Conservation (phyloP, 2,329 filamentous ascomycete genomes). For the Cyphellophora attinorum region DNA sequence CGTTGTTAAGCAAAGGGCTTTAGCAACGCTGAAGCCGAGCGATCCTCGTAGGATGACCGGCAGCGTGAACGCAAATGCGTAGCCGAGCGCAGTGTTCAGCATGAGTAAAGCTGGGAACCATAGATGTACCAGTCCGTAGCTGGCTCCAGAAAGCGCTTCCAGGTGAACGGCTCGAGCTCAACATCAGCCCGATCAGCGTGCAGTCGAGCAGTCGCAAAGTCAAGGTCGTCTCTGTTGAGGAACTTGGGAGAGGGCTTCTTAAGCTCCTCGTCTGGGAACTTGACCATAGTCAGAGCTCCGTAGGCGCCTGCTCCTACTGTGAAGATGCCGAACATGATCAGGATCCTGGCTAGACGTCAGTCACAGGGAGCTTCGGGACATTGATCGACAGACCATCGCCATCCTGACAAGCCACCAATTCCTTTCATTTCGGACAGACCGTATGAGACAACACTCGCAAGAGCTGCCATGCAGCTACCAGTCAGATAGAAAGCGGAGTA, state of each 20-base stretch:
- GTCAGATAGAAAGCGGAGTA: constrained; percentile 4
- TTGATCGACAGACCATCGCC: too few species aligned
- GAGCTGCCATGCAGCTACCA: constrained; percentile 24
- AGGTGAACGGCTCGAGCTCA: constrained; percentile 18
- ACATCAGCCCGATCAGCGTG: constrained; percentile 42
- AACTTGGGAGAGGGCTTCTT: constrained; percentile 45
- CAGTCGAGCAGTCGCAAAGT: constrained; percentile 49
- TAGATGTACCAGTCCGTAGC: constrained; percentile 11
- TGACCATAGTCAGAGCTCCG: constrained; percentile 55
- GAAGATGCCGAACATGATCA: constrained; percentile 41
- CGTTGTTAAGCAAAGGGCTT: constrained; percentile 24
- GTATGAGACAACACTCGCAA: constrained; percentile 54
- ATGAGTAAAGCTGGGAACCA: constrained; percentile 8
- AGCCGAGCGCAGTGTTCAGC: constrained; percentile 2
- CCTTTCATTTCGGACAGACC: constrained; percentile 57
- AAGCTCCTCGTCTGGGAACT: constrained; percentile 55
- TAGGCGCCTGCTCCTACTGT: constrained; percentile 56
- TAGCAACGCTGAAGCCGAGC: constrained; percentile 25
- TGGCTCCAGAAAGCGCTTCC: background rate
- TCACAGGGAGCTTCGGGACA: too few species aligned
- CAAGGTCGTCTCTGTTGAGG: constrained; percentile 46
- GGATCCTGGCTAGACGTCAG: constrained; percentile 6
- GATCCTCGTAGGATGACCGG: constrained; percentile 27
- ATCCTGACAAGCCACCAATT: constrained; percentile 46
- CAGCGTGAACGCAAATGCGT: constrained; percentile 23